phyloP scores from a whole-genome alignment of 2,329 filamentous ascomycete genomes.

The Aureobasidium sp. region DNA sequence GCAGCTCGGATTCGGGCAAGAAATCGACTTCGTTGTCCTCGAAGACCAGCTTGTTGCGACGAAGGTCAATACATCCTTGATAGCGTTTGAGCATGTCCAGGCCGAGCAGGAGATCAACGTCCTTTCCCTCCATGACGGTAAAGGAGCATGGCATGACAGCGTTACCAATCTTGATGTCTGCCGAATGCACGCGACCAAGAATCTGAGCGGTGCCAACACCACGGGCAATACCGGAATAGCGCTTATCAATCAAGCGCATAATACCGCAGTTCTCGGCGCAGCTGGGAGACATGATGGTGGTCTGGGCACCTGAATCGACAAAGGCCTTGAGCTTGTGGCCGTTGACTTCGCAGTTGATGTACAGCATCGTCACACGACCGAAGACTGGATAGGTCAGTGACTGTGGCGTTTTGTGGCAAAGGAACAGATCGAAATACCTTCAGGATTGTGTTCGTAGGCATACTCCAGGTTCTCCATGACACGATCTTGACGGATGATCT shows the following conservation, averaged over 20 bases:
- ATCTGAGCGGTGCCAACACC: conserved; percentile 94
- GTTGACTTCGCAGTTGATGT: conserved; percentile 93
- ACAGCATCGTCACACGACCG: conserved; percentile 89
- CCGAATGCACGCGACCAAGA: conserved; percentile 88
- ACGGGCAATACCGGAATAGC: conserved; percentile 84
- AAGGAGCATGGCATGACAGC: conserved; percentile 89
- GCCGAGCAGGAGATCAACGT: conserved; percentile 85
- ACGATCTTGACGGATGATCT: conserved; percentile 90
- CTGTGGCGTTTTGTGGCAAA: not conserved
- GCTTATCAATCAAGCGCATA: conserved; percentile 87
- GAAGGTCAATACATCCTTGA: conserved; percentile 84
- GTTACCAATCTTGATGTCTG: conserved; percentile 85
- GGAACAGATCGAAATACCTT: conserved; percentile 51
- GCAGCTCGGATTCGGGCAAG: conserved; percentile 85
- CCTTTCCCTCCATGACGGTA: conserved; percentile 98
- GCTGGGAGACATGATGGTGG: conserved; percentile 94
- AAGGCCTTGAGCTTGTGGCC: conserved; percentile 87
- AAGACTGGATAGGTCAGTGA: conserved; percentile 57
- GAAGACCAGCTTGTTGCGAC: conserved; percentile 76
- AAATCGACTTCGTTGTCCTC: conserved; percentile 84
- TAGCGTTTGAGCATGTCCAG: conserved; percentile 96
- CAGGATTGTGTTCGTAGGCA: conserved; percentile 93
- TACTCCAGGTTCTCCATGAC: conserved; percentile 95
- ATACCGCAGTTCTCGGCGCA: conserved; percentile 91
- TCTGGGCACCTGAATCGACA: conserved; percentile 94